These are phyloP conservation scores for Saccharomyces mikatae DNA, from an alignment of 805 yeast species.

Conservation along the genomic window DNA sequence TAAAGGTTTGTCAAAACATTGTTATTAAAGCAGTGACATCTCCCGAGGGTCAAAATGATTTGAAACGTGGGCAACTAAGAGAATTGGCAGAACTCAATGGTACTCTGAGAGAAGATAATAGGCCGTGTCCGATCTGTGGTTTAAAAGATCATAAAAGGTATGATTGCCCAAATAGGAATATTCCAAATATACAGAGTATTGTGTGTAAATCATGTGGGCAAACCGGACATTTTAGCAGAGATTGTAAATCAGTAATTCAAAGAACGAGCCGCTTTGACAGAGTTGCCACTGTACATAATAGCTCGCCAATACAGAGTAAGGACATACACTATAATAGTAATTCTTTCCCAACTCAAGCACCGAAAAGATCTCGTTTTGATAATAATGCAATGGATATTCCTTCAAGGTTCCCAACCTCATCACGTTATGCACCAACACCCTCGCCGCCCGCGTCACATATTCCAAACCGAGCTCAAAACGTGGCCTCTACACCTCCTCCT, in stretches of 20 bases:
- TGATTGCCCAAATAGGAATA: conserved; percentile 53
- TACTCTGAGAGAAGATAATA: conserved; percentile 74
- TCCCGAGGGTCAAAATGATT: conserved; percentile 89
- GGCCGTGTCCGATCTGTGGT: conserved; percentile 60
- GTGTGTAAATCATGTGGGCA: conserved; percentile 75
- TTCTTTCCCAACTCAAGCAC: neutral
- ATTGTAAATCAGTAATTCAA: conserved; percentile 42
- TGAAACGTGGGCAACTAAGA: conserved; percentile 82
- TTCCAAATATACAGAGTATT: conserved; percentile 42
- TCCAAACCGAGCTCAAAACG: neutral
- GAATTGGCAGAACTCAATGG: conserved; percentile 93
- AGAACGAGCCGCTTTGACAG: neutral
- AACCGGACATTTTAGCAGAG: conserved; percentile 80
- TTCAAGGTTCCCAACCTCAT: neutral
- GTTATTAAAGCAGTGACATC: conserved; percentile 77
- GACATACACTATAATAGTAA: neutral
- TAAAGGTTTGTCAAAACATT: conserved; percentile 62
- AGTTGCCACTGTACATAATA: neutral
- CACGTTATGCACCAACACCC: neutral
- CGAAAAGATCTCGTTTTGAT: neutral
- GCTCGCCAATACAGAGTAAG: neutral
- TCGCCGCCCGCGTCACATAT: conserved; percentile 3
- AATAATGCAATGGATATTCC: neutral
- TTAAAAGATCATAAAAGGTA: conserved; percentile 54
- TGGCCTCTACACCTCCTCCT: conserved; percentile 6